Percentiles rank a stretch among this genome's conserved stretches.
These are phyloP conservation scores for Pyrus communis DNA, from an alignment of 306 rosid species.

Conservation along the genomic window DNA sequence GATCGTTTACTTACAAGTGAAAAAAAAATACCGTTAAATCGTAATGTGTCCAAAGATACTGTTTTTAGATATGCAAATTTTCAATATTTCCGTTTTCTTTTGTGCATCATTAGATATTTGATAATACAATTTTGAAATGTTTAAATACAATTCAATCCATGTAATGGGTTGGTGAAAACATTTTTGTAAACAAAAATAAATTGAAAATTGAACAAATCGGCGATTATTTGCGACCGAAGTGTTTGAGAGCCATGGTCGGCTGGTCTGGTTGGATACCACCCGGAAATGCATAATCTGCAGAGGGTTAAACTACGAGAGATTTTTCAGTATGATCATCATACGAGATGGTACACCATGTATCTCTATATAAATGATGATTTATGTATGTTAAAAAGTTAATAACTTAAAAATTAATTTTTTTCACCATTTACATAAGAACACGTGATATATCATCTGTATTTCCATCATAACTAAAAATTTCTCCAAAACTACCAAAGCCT, in stretches of 20 bases:
- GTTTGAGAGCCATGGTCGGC: constrained; percentile 12
- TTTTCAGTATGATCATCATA: accelerated
- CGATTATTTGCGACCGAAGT: background rate
- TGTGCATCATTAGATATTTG: background rate
- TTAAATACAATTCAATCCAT: background rate
- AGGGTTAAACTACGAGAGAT: too few relatives aligned
- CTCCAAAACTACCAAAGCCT: too few relatives aligned
- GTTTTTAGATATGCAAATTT: background rate
- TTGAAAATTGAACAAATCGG: background rate
- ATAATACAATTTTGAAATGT: background rate
- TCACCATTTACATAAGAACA: too few relatives aligned
- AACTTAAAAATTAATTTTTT: too few relatives aligned
- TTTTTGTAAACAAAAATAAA: background rate
- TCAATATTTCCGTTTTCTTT: background rate
- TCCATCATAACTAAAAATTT: too few relatives aligned
- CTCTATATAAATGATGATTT: too few relatives aligned
- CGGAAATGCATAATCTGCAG: constrained; percentile 8
- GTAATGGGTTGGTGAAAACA: background rate
- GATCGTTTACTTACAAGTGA: too few relatives aligned
- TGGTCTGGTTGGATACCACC: constrained; percentile 27
- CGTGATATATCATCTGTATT: too few relatives aligned
- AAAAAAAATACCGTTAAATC: too few relatives aligned
- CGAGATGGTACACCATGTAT: accelerated
- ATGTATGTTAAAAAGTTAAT: too few relatives aligned
- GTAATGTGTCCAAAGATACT: background rate